These are phyloP conservation scores for Colletotrichum cuscutae DNA, from an alignment of 2,329 filamentous ascomycete species.

Conservation along the genomic window DNA sequence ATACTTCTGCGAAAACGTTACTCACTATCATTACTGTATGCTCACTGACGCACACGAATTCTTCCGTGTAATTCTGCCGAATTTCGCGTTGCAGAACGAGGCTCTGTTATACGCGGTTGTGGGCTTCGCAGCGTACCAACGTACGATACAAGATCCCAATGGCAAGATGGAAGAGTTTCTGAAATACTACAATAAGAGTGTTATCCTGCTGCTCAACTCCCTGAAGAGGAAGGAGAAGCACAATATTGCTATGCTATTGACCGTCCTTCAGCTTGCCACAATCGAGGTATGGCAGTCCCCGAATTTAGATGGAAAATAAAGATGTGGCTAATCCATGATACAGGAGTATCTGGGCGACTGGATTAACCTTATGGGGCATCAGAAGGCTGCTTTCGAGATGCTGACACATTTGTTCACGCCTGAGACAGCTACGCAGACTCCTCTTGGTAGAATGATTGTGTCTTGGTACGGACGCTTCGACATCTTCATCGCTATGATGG, in stretches of 20 bases:
- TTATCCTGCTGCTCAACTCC: conserved; percentile 78
- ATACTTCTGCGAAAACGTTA: conserved; percentile 83
- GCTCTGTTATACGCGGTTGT: conserved; percentile 87
- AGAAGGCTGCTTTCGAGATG: conserved; percentile 87
- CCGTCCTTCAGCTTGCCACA: conserved; percentile 90
- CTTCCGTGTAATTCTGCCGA: conserved; percentile 76
- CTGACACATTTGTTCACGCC: conserved; percentile 82
- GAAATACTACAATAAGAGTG: conserved; percentile 89
- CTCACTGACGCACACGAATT: conserved; percentile 78
- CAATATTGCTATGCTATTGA: conserved; percentile 80
- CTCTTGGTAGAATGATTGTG: conserved; percentile 78
- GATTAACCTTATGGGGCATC: conserved; percentile 92
- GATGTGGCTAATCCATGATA: conserved; percentile 24
- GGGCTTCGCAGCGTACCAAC: conserved; percentile 89
- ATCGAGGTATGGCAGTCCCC: conserved; percentile 77
- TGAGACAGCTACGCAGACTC: conserved; percentile 76
- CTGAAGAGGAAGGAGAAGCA: conserved; percentile 78
- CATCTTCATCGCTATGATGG: conserved; percentile 84
- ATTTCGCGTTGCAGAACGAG: conserved; percentile 78
- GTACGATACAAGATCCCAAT: conserved; percentile 75
- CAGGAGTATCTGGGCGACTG: conserved; percentile 96
- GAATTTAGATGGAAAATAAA: conserved; percentile 13
- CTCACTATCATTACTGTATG: conserved; percentile 84
- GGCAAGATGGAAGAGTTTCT: conserved; percentile 85
- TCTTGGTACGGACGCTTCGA: conserved; percentile 95